Base-by-base conservation (phyloP, 768 basidiomycete species). In the Lactifluus subvellereus region DNA sequence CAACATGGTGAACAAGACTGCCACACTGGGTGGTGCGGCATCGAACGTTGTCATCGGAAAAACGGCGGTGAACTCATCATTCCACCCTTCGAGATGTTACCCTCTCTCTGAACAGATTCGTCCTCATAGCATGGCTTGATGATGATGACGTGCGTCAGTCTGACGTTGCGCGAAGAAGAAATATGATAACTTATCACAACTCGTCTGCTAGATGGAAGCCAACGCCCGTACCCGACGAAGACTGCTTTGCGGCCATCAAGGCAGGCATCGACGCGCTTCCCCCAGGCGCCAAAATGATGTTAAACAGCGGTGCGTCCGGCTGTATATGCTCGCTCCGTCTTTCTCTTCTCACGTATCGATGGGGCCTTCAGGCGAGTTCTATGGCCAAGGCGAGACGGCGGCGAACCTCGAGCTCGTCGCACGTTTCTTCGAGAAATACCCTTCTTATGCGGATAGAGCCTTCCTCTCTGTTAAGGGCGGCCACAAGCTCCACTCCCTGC, bases 221-320 rank as follows among this genome's bases (percentile, higher is more conserved):
- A 10, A 72, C 69, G 18, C 75, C 77, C 10, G 72, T 79, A 38
- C 73, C 82, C 1, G 85, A 88, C 60, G 84, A 84, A 57, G 77
- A 82, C 38, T 81, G 80, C 9, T 87, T 89, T 64, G 82, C 79
- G 22, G 75, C 83, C 2, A 86, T 88, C 74, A 83, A 82, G 69
- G 79, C 78, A 11, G 79, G 78, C 6, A 68, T 82, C 61, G 75
- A 78, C 42, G 71, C 74, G 0, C 68, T 80, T 38, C 78, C 79
- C 0, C 65, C 74, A 0, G 80, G 78, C 16, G 72, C 71, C 37
- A 82, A 82, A 69, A 77, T 81, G 68, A 65, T 83, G 53, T 63
- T 85, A 66, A 84, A 84, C 67, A 79, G 77, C 68, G 80, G 82
- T 77, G 65, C 11, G 73, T 66, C 48, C n/a, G 2, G 37, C 3